These are phyloP conservation scores for Scenedesmus sp. DNA, from an alignment of 163 green algal species.

Conservation along the genomic window DNA sequence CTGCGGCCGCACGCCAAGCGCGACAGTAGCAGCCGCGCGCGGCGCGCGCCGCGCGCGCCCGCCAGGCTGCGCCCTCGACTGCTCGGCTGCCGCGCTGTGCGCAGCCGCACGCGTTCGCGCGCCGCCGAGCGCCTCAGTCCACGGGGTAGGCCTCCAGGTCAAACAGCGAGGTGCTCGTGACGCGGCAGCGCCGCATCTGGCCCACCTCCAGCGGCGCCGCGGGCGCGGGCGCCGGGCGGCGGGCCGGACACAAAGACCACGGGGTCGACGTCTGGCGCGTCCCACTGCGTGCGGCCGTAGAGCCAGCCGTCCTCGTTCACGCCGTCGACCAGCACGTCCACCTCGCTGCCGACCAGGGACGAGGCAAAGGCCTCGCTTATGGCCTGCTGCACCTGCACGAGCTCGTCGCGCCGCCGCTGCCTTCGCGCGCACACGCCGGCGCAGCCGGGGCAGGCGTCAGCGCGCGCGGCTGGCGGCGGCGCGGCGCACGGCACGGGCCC, in stretches of 20 bases:
- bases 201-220: constrained; percentile 58
- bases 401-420: constrained; percentile 80
- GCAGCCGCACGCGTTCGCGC: too few species aligned
- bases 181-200: constrained; percentile 73
- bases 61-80: too few species aligned
- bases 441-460: too few species aligned
- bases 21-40: too few species aligned
- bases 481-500: too few species aligned
- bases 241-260: constrained; percentile 80
- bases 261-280: constrained; percentile 83
- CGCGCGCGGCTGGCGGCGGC: too few species aligned
- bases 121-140: too few species aligned
- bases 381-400: constrained; percentile 85
- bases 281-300: constrained; percentile 80
- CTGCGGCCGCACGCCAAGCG: too few species aligned
- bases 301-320: constrained; percentile 81
- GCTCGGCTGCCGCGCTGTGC: too few species aligned
- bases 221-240: constrained; percentile 9
- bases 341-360: constrained; percentile 70
- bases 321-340: constrained; percentile 83
- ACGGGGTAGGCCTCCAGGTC: constrained; percentile 86
- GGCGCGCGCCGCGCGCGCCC: too few species aligned
- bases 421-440: too few species aligned
- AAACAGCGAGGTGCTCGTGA: constrained; percentile 75
- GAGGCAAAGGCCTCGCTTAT: constrained; percentile 79